Base-by-base conservation (phyloP, 768 basidiomycete species). In the Boletellus ananas region DNA sequence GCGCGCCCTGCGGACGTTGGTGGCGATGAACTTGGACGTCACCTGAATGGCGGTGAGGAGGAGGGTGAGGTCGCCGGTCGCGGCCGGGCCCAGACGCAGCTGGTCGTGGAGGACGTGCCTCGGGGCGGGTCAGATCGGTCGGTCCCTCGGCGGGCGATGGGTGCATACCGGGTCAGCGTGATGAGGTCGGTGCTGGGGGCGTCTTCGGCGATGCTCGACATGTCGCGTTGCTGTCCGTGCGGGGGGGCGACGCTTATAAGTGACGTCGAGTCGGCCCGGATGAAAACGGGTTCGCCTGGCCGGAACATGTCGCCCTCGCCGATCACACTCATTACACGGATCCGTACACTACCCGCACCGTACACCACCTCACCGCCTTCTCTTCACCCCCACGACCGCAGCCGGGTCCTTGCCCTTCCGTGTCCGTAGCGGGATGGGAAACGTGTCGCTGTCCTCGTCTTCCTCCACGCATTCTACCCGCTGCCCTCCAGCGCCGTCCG, bases 1-100 rank as follows among this genome's bases (percentile, higher is more conserved):
- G 43, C 95, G 83, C 23, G 96, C 96, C 72, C 92, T 91, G 58
- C 96, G 85, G 62, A 99, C 96, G 64, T 97, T 98, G 58, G 92
- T 94, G 3, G 94, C 91, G 66, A 98, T 97, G 77, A 97, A 97
- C 72, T 93, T 94, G 74, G 89, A 93, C 29, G 91, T 91, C 56
- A 93, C 84, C 68, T 96, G 93, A 68, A 99, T 97, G 41, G 94
- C 95, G 53, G 87, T 95, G 57, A 99, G 79, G 49, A 99, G 81
- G 53, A 98, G 72, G 4, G 96, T 98, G 47, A 98, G 75, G 73
- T 98, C 96, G 51, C 96, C 95, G 1, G 91, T 92, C 6, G 94
- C 94, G 5, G 80, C 71, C 10, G 83, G 70, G 34, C 94, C 94
- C 25, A 94, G 75, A 50, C 85, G 84, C 57, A 90, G 70, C 70